Evolutionary conservation across 2,329 filamentous ascomycete genomes (phyloP).

Genomic region (Phaeosphaeriaceae sp.): DNA sequence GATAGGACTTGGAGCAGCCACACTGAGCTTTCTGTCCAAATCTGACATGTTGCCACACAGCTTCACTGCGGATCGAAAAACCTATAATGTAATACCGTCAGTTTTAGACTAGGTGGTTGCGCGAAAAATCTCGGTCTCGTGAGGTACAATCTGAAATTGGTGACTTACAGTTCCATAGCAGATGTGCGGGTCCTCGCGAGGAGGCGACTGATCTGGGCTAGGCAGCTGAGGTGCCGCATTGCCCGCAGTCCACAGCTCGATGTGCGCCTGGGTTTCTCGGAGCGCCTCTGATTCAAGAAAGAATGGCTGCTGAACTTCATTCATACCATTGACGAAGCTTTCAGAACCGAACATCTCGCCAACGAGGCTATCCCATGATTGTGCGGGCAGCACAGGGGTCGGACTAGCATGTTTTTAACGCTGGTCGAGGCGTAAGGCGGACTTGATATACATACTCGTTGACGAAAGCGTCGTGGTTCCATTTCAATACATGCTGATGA

Average conservation of each 20-base stretch:
- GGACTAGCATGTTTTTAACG: slow-evolving; percentile 7
- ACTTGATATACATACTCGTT: slow-evolving; percentile 16
- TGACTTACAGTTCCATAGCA: slow-evolving; percentile 34
- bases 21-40: slow-evolving; percentile 20
- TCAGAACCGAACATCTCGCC: slow-evolving; percentile 17
- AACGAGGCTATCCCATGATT: slow-evolving; percentile 20
- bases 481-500: slow-evolving; percentile 9
- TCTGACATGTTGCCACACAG: slow-evolving; percentile 33
- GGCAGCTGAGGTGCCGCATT: slow-evolving; percentile 3
- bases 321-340: not conserved
- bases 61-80: slow-evolving; percentile 23
- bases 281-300: slow-evolving; percentile 6
- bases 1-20: slow-evolving; percentile 9
- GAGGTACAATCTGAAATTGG: not conserved
- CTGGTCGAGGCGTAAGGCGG: not conserved
- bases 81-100: slow-evolving; percentile 17
- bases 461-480: slow-evolving; percentile 11
- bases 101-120: not conserved
- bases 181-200: slow-evolving; percentile 13
- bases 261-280: slow-evolving; percentile 16
- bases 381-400: slow-evolving; percentile 14
- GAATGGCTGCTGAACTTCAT: not conserved
- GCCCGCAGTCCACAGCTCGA: slow-evolving; percentile 22
- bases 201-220: not conserved
- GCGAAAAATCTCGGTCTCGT: not conserved